Evolutionary conservation across 768 basidiomycete species (phyloP), one percentile per base, ranked within the genome.

Genomic region (Mycena maculata): DNA sequence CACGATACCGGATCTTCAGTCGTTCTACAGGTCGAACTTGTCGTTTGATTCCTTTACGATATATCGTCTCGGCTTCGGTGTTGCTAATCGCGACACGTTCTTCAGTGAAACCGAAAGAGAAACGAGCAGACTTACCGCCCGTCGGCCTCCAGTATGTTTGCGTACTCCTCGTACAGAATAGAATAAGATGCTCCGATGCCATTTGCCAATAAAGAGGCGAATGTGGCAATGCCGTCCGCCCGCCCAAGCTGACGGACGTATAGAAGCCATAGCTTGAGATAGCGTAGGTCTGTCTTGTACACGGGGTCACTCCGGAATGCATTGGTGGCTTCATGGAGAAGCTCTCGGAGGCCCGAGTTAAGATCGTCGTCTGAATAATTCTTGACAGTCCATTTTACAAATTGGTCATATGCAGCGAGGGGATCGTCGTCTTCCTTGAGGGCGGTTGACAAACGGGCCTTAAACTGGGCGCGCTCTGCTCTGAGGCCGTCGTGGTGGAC

Each of bases 141-240:
- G 44, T 86, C 85, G 48, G 83, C 81, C 79, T 98, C 96, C 60
- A 97, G 82, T 3, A 90, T 83, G 39, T 84, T 80, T 2, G 97
- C 95, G 77, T 95, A 98, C 72, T 97, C 95, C 76, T 97, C 95
- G 74, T 98, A 99, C 50, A 98, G 80, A 48, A 91, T 80, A 1
- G 93, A 88, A 76, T 92, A 93, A 2, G 86, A 85, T 28, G 86
- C 90, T 12, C 93, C 95, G 73, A 96, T 90, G 45, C 89, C 90
- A 65, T 86, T 89, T 59, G 87, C 87, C 70, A 93, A 78, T 57
- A 96, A 79, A 77, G 89, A 90, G 28, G 88, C 86, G 79, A 94
- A 98, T 36, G 90, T 86, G 38, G 85, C 86, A 31, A 94, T 85
- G 49, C 88, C 88, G 20, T 85, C 83, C 4, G 90, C 83, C 72